Base-by-base conservation (phyloP, 495 filamentous ascomycete species). In the Penicillium egyptiacum region DNA sequence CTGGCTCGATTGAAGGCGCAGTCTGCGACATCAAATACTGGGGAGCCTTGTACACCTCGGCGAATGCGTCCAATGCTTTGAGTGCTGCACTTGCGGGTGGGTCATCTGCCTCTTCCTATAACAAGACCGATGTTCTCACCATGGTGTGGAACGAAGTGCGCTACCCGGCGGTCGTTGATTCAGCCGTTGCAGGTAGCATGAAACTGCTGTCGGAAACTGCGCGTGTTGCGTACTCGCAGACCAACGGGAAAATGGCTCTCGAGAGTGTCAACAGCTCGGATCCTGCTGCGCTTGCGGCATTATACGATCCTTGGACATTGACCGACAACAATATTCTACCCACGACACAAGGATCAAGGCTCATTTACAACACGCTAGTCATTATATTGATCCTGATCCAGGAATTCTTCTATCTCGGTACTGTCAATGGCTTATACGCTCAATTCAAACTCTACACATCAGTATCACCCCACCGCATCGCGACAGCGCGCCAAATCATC, bases 371-470 rank as follows among this genome's bases (percentile, higher is more conserved):
- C 59, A 81, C 79, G 0, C 53, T 83, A 4, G 69, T 73, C 17
- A 75, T 82, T 22, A 74, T 82, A 54, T 60, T 79, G 3, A 68
- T 73, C 28, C 12, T 83, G 16, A 78, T 82, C 56, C 79, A 81
- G 49, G 74, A 81, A 52, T 84, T 84, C 66, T 82, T 83, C 69
- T 84, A 71, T 58, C 65, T 84, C 2, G 74, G 56, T 46, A 71
- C 51, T 60, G 52, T 74, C 55, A 75, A 75, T 43, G 73, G 71
- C 12, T 62, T 83, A 2, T 76, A 75, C 51, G 60, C 33, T 5
- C 62, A 73, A 46, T 79, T 78, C 64, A 73, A 77, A 12, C 63
- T 83, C 30, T 80, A 77, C 61, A 49, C 61, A 8, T 56, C 57
- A 8, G 43, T 80, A 14, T 44, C 61, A 12, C 69, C 76, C 0